Evolutionary conservation across 2,329 filamentous ascomycete genomes (phyloP), one percentile per base, ranked within the genome.

Genomic region (Phialemoniopsis sp.): DNA sequence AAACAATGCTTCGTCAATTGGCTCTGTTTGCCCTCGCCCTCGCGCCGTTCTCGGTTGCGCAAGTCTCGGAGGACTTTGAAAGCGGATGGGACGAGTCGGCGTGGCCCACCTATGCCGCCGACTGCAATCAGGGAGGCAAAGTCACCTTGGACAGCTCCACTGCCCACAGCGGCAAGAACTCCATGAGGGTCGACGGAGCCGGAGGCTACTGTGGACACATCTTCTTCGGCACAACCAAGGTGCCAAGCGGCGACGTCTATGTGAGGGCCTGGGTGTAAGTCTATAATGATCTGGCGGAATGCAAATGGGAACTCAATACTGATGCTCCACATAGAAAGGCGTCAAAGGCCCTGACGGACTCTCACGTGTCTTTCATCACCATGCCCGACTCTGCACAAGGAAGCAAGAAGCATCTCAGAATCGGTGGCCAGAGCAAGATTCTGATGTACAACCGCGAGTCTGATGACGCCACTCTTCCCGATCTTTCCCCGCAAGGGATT

Each of bases 361-460:
- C 72, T 15, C 78, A 82, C 59, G 73, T 81, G 45, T 70, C 74
- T 34, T 81, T 81, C 64, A 80, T 81, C 60, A 80, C 76, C 15
- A 80, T 81, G 75, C 71, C 76, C 3, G 78, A 81, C 59, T 62
- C 73, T 0, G 64, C 72, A 3, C 74, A 76, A 43, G 74, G 70
- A 43, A 55, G 57, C 33, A 70, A 71, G 39, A 80, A 81, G 59
- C 76, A 81, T 50, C 72, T 82, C 26, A 75, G 78, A 40, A 79
- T 82, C 43, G 76, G 77, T 32, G 77, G 76, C 5, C 77, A 80
- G 57, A 72, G 60, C 60, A 67, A 71, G 46, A 80, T 82, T 52
- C 58, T 81, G 28, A 80, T 81, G 76, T 81, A 74, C 66, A 81
- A 81, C 66, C 76, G 76, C 55, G 77, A 82, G 51, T 68, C 69